Base-by-base conservation (phyloP, 2,329 filamentous ascomycete species). In the Gyromitra esculenta region DNA sequence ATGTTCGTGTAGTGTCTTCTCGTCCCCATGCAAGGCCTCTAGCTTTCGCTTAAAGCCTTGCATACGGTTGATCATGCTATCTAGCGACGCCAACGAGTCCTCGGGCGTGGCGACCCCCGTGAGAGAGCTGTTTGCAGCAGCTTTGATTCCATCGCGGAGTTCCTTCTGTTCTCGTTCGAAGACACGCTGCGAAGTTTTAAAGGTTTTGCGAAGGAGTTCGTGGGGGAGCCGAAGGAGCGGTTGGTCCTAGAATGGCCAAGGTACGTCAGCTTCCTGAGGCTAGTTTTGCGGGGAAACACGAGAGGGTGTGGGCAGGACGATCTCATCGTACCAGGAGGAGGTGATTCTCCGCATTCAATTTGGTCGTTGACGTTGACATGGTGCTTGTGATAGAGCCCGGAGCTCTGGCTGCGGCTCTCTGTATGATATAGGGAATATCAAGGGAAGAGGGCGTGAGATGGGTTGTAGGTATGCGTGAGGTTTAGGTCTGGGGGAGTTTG, bases 151-250 rank as follows among this genome's bases (percentile, higher is more conserved):
- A 25, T 88, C 87, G 81, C 89, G 89, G 79, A 93, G 84, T 63
- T 86, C 86, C 18, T 87, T 86, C 77, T 88, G 89, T 80, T 92
- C 89, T 82, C 90, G 91, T 82, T 95, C 92, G 83, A 94, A 89
- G 79, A 89, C 86, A 82, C 91, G 90, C 83, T 94, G 92, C 56
- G 92, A 92, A 2, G 91, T 90, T 81, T 97, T 96, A 85, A 98
- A 96, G 85, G 97, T 98, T 83, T 96, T 95, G 72, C 94, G 91
- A 25, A 96, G 90, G 73, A 97, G 91, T 83, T 98, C 96, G 84
- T 95, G 91, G 18, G 96, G 96, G 25, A 98, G 89, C 43, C 94
- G 93, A 80, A 99, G 90, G 79, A 98, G 91, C 2, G 95, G 92
- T 88, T 98, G 95, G 82, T 99, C 96, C 94, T 95, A 79, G 25